A percentile compares a stretch with the other conserved stretches of the same genome.
These are phyloP conservation scores for Volvox carteri DNA, from an alignment of 163 green algal genomes.

Conservation along the genomic window DNA sequence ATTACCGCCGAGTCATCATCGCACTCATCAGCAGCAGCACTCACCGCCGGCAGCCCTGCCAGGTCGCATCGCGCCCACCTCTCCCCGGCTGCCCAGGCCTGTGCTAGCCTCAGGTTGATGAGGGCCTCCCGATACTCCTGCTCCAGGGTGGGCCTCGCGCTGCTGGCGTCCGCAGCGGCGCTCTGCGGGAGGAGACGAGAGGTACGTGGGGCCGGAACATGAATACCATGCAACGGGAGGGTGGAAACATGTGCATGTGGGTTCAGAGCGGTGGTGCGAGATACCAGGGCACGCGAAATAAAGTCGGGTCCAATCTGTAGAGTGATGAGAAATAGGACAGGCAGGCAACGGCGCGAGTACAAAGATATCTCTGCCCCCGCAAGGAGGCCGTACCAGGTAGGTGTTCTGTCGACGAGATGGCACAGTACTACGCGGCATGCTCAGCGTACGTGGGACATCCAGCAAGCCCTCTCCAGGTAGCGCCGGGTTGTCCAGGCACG, in stretches of 20 bases:
- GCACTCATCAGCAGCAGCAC: neutral
- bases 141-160: constrained; percentile 29
- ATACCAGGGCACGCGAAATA: no score
- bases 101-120: constrained; percentile 43
- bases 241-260: no score
- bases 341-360: no score
- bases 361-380: no score
- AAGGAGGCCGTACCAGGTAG: constrained; percentile 49
- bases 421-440: neutral
- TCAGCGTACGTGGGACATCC: constrained; percentile 23
- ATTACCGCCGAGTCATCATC: no score
- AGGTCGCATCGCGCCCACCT: constrained; percentile 55
- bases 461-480: neutral
- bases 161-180: neutral
- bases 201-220: no score
- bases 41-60: constrained; percentile 30
- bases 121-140: constrained; percentile 55
- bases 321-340: no score
- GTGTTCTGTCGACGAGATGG: neutral
- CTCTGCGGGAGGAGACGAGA: neutral
- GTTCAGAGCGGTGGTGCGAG: no score
- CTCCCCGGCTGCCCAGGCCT: constrained; percentile 50
- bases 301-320: no score
- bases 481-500: neutral
- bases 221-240: no score